Evolutionary conservation across 1,139 yeast species (phyloP).

Genomic region (Diutina rugosa): DNA sequence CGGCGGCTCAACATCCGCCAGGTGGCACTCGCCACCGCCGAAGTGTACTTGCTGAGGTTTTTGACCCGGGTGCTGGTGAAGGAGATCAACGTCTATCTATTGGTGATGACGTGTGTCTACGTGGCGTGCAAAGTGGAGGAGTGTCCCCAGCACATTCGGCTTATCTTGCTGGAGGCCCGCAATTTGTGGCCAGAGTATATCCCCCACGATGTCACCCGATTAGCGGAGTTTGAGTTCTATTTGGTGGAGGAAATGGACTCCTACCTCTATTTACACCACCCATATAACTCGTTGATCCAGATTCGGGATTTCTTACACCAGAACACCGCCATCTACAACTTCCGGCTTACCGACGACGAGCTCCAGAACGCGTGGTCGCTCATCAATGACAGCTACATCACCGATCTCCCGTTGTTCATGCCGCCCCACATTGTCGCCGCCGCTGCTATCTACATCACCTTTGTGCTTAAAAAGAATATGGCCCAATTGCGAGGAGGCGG

Average conservation of each 20-base stretch:
- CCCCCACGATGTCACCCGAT: constrained; percentile 79
- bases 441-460: constrained; percentile 64
- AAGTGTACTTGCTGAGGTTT: constrained; percentile 67
- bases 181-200: constrained; percentile 91
- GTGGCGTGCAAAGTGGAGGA: constrained; percentile 92
- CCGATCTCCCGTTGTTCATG: constrained; percentile 68
- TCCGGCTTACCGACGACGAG: constrained; percentile 50
- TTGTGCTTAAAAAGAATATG: constrained; percentile 39
- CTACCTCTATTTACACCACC: constrained; percentile 75
- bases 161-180: constrained; percentile 73
- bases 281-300: constrained; percentile 64
- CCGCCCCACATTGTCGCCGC: constrained; percentile 91
- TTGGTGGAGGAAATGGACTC: constrained; percentile 81
- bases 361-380: constrained; percentile 81
- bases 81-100: constrained; percentile 70
- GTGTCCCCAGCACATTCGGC: constrained; percentile 85
- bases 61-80: constrained; percentile 58
- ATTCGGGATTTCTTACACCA: constrained; percentile 30
- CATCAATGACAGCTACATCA: constrained; percentile 78
- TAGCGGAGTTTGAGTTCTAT: constrained; percentile 96
- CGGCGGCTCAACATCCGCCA: constrained; percentile 68
- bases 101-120: constrained; percentile 78
- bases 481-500: constrained; percentile 11
- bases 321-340: constrained; percentile 11
- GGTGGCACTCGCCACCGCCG: constrained; percentile 80